These are phyloP conservation scores for Pseudocohnilembus persalinus DNA, from an alignment of 169 alveolate genomes.

Conservation along the genomic window DNA sequence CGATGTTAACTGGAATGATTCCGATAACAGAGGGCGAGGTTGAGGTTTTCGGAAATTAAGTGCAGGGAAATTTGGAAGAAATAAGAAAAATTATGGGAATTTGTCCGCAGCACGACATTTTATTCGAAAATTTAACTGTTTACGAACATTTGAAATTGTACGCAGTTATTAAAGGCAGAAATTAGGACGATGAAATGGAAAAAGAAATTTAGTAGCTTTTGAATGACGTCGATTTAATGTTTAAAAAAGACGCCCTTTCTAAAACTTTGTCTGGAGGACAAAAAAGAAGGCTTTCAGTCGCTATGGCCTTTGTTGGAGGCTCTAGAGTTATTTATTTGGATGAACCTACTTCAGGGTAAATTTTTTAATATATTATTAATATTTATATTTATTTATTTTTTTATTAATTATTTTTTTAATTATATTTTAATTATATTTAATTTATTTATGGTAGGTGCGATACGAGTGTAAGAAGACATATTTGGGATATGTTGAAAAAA, in stretches of 20 bases:
- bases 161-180: conserved; percentile 79
- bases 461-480: conserved; percentile 79
- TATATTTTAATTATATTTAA: too few relatives aligned
- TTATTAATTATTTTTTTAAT: too few relatives aligned
- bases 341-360: conserved; percentile 86
- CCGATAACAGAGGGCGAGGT: conserved; percentile 57
- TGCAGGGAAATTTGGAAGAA: conserved; percentile 48
- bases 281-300: conserved; percentile 80
- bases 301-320: conserved; percentile 79
- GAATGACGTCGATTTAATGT: conserved; percentile 72
- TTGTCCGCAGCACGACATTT: conserved; percentile 87
- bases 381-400: too few relatives aligned
- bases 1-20: conserved; percentile 73
- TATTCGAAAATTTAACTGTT: conserved; percentile 81
- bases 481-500: conserved; percentile 84
- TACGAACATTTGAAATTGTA: conserved; percentile 82
- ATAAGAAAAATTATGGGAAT: conserved; percentile 81
- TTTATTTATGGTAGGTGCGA: too few relatives aligned
- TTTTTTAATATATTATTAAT: too few relatives aligned
- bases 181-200: conserved; percentile 33
- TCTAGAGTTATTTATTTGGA: conserved; percentile 74
- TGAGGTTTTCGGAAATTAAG: conserved; percentile 45
- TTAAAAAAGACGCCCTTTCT: conserved; percentile 56
- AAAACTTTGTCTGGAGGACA: conserved; percentile 81
- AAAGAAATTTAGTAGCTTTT: conserved; percentile 62